Base-by-base conservation (phyloP, 2,329 filamentous ascomycete genomes). In the Paraphoma sp. region DNA sequence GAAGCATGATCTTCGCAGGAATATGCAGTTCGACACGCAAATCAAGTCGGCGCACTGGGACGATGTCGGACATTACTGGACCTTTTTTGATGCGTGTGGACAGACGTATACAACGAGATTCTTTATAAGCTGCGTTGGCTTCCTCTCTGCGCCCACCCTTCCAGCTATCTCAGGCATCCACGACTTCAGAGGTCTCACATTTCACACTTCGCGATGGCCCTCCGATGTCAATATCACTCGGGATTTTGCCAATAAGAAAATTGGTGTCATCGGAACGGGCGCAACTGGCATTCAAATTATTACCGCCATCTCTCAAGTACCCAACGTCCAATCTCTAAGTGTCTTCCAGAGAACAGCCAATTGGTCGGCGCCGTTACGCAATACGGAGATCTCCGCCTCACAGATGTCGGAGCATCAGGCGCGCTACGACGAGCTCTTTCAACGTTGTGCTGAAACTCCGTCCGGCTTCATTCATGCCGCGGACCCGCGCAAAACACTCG, bases 251-350 rank as follows among this genome's bases (percentile, higher is more conserved):
- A 41, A 43, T 51, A 88, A 88, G 69, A 79, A 80, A 14, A 80
- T 83, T 47, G 86, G 81, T 10, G 80, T 89, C 58, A 83, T 89
- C 40, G 87, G 87, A 10, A 88, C 85, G 0, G 86, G 86, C 1
- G 83, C 86, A 0, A 84, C 84, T 0, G 86, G 86, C 0, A 83
- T 88, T 1, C 86, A 89, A 62, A 81, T 87, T 46, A 79, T 81
- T 38, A 38, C 33, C n/a, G 6, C 33, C 6, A 11, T 38, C 10
- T 38, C 33, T 38, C 10, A 38, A 6, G 33, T 11, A n/a, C n/a
- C 33, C 3, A 6, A 6, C 6, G 16, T 42, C 11, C 40, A 42
- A 42, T 14, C 10, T 42, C 40, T 42, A n/a, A 42, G n/a, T 8
- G 40, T 42, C 11, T 42, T 75, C 86, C 45, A 79, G 77, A 3